Evolutionary conservation across 2,329 filamentous ascomycete species (phyloP).

Genomic region (Stylonectria norvegica): DNA sequence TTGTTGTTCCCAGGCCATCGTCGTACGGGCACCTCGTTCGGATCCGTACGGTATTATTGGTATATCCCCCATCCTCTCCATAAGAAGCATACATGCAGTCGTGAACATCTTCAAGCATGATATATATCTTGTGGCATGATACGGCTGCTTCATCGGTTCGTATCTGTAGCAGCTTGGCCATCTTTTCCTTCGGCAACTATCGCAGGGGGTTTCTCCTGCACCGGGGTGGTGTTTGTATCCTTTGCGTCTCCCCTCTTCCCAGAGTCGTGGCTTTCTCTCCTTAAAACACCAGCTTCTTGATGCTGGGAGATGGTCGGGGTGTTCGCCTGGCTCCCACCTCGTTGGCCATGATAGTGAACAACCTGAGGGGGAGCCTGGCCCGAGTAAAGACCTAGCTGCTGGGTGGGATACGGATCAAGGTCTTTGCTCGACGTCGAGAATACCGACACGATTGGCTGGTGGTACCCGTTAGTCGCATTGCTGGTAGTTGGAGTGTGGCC

Average conservation of each 20-base stretch:
- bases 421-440: conserved; percentile 70
- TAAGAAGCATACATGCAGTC: conserved; percentile 24
- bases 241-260: conserved; percentile 38
- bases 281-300: conserved; percentile 45
- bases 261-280: conserved; percentile 49
- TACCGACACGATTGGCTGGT: conserved; percentile 64
- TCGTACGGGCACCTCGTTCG: conserved; percentile 9
- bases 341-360: conserved; percentile 64
- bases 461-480: conserved; percentile 58
- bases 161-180: conserved; percentile 19
- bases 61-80: conserved; percentile 19
- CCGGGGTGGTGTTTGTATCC: conserved; percentile 36
- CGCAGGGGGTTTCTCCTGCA: conserved; percentile 32
- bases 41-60: conserved; percentile 21
- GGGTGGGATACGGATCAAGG: conserved; percentile 64
- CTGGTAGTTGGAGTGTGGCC: conserved; percentile 47
- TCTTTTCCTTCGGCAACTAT: conserved; percentile 15
- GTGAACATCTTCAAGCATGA: conserved; percentile 25
- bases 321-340: conserved; percentile 64
- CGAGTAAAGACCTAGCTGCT: conserved; percentile 59
- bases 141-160: conserved; percentile 25
- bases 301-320: conserved; percentile 57
- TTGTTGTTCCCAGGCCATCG: conserved; percentile 7
- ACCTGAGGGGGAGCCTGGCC: conserved; percentile 64
- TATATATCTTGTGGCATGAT: conserved; percentile 22